These are phyloP conservation scores for Allomyces javanicus DNA, from an alignment of 192 early-diverging fungal species.

Conservation along the genomic window DNA sequence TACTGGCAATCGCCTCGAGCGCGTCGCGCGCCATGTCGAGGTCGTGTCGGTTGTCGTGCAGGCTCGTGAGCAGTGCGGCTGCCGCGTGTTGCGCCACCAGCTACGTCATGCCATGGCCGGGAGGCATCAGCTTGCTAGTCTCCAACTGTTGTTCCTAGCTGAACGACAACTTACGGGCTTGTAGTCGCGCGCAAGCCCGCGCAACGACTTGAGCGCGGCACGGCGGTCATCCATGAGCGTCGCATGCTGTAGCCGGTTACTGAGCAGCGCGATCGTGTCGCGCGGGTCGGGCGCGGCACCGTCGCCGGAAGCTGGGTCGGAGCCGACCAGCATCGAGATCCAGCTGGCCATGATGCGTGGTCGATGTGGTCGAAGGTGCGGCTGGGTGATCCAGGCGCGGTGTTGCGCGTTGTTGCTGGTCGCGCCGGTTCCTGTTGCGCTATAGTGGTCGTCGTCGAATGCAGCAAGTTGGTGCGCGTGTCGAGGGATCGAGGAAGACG, in stretches of 20 bases:
- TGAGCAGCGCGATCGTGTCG: constrained; percentile 66
- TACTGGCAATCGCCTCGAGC: constrained; percentile 42
- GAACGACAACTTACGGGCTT: constrained; percentile 11
- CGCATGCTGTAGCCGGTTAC: constrained; percentile 59
- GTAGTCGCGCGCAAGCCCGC: constrained; percentile 70
- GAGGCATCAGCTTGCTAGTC: background rate
- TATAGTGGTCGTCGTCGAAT: too few relatives aligned
- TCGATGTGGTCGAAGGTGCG: too few relatives aligned
- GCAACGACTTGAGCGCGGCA: constrained; percentile 66
- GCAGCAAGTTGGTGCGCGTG: too few relatives aligned
- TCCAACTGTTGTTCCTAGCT: background rate
- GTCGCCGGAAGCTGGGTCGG: background rate
- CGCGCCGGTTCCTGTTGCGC: too few relatives aligned
- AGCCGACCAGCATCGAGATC: background rate
- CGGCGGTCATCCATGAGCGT: constrained; percentile 79
- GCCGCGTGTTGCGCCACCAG: constrained; percentile 69
- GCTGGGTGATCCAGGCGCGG: too few relatives aligned
- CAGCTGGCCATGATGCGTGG: background rate
- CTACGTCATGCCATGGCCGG: constrained; percentile 17
- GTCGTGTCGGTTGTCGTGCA: constrained; percentile 67
- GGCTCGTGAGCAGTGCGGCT: constrained; percentile 43
- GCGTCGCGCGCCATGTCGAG: constrained; percentile 66
- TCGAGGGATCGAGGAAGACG: too few relatives aligned
- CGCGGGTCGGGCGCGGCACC: constrained; percentile 5
- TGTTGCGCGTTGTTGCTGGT: too few relatives aligned